These are phyloP conservation scores for Eimeria necatrix DNA, from an alignment of 169 alveolate genomes.

Conservation along the genomic window DNA sequence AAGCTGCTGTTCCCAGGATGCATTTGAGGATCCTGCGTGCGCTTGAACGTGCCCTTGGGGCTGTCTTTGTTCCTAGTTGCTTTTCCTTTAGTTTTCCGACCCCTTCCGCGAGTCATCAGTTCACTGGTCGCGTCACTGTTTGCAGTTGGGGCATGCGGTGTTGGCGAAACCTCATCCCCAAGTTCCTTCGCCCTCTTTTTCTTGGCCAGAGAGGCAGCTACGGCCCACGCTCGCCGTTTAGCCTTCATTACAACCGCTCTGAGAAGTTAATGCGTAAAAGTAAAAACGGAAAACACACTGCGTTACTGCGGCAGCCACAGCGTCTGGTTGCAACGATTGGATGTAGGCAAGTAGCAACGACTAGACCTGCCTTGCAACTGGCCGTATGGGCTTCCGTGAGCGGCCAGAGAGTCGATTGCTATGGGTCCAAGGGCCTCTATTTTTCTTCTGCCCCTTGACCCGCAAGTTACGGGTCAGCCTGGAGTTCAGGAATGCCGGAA, in stretches of 20 bases:
- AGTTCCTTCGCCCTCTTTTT: constrained; percentile 15
- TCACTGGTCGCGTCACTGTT: no score
- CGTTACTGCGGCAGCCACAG: no score
- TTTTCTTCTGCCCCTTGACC: constrained; percentile 42
- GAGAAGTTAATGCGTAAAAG: neutral
- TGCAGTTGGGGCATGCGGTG: no score
- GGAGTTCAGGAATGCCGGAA: constrained; percentile 71
- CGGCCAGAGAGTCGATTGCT: neutral
- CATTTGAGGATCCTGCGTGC: no score
- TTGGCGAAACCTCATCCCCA: neutral
- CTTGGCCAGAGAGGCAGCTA: constrained; percentile 61
- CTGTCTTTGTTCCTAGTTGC: no score
- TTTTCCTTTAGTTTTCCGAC: no score
- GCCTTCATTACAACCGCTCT: constrained; percentile 52
- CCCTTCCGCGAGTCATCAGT: no score
- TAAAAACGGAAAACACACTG: no score
- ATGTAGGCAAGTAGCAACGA: neutral
- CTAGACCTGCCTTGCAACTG: neutral
- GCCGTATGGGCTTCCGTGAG: constrained; percentile 57
- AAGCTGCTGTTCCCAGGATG: no score
- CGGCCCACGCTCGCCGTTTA: constrained; percentile 49
- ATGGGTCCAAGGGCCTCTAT: neutral
- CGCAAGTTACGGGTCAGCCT: constrained; percentile 45
- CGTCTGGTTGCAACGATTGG: no score
- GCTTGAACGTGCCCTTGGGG: no score